Conservation (phyloP, 805 yeast species). For the Henningerozyma blattae region DNA sequence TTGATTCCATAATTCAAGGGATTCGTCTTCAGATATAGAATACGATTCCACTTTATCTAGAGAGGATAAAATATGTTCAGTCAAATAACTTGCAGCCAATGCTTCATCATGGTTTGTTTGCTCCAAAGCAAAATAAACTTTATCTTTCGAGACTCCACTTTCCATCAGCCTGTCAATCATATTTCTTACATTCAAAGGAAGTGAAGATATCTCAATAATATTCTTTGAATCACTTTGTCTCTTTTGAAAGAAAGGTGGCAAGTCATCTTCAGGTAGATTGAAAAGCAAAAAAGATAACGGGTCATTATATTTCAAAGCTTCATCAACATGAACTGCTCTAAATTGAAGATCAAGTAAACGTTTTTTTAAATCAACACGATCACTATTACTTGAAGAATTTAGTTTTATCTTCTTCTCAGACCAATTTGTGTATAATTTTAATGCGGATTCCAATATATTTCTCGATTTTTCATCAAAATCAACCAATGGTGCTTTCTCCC, state of each 20-base stretch:
- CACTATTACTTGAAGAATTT: slow-evolving; percentile 2
- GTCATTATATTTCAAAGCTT: slow-evolving; percentile 50
- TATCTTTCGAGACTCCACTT: slow-evolving; percentile 62
- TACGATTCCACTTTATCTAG: slow-evolving; percentile 4
- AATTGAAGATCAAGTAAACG: slow-evolving; percentile 48
- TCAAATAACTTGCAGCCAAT: slow-evolving; percentile 37
- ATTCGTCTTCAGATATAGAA: slow-evolving; percentile 17
- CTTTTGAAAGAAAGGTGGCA: slow-evolving; percentile 56
- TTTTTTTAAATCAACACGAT: slow-evolving; percentile 13
- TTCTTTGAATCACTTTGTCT: slow-evolving; percentile 45
- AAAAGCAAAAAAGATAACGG: slow-evolving; percentile 46
- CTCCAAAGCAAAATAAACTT: slow-evolving; percentile 39
- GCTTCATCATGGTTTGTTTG: slow-evolving; percentile 33
- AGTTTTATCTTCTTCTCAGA: slow-evolving; percentile 7
- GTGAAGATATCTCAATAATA: slow-evolving; percentile 33
- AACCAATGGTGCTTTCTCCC: slow-evolving; percentile 61
- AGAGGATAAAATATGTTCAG: slow-evolving; percentile 25
- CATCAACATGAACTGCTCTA: slow-evolving; percentile 53
- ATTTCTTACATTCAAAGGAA: slow-evolving; percentile 36
- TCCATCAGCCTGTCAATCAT: slow-evolving; percentile 43
- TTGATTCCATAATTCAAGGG: slow-evolving; percentile 51
- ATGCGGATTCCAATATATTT: slow-evolving; percentile 45
- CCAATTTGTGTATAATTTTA: slow-evolving; percentile 51
- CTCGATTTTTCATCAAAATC: slow-evolving; percentile 58
- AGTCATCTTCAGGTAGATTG: slow-evolving; percentile 89